phyloP scores from a whole-genome alignment of 1,139 yeast genomes.

The Geotrichum histeridarum region DNA sequence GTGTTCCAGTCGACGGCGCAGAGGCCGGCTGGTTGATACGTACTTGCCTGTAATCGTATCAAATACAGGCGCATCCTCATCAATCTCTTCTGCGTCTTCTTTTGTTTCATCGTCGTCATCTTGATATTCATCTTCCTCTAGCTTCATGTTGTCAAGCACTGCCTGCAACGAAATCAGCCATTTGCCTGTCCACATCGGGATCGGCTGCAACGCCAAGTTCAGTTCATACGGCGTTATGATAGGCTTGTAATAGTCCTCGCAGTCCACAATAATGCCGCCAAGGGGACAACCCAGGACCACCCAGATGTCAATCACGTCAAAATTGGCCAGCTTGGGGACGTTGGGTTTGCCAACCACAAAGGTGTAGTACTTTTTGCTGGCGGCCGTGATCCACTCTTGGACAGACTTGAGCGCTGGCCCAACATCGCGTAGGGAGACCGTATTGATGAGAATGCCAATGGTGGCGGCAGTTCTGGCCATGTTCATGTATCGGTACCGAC shows the following conservation, averaged over 20 bases:
- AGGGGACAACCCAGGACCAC: slow-evolving; percentile 91
- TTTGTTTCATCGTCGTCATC: slow-evolving; percentile 27
- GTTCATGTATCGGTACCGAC: slow-evolving; percentile 80
- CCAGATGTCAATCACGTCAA: slow-evolving; percentile 89
- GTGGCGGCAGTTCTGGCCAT: slow-evolving; percentile 88
- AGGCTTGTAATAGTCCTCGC: slow-evolving; percentile 78
- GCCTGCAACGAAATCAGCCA: slow-evolving; percentile 80
- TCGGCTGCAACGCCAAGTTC: slow-evolving; percentile 67
- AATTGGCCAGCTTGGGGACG: slow-evolving; percentile 92
- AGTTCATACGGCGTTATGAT: slow-evolving; percentile 91
- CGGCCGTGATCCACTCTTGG: slow-evolving; percentile 54
- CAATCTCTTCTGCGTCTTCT: slow-evolving; percentile 32
- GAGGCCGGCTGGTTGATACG: slow-evolving; percentile 65
- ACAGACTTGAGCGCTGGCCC: slow-evolving; percentile 57
- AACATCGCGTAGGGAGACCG: slow-evolving; percentile 73
- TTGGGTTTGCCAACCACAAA: slow-evolving; percentile 99
- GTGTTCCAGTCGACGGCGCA: slow-evolving; percentile 55
- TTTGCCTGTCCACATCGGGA: slow-evolving; percentile 81
- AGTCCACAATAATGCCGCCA: slow-evolving; percentile 83
- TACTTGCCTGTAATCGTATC: slow-evolving; percentile 82
- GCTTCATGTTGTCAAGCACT: slow-evolving; percentile 39
- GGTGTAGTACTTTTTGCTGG: slow-evolving; percentile 86
- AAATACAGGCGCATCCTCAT: slow-evolving; percentile 74
- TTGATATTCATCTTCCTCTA: slow-evolving; percentile 34
- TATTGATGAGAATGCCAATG: slow-evolving; percentile 83